phyloP scores from a whole-genome alignment of 164 flowering plant genomes.

The Protea cynaroides region DNA sequence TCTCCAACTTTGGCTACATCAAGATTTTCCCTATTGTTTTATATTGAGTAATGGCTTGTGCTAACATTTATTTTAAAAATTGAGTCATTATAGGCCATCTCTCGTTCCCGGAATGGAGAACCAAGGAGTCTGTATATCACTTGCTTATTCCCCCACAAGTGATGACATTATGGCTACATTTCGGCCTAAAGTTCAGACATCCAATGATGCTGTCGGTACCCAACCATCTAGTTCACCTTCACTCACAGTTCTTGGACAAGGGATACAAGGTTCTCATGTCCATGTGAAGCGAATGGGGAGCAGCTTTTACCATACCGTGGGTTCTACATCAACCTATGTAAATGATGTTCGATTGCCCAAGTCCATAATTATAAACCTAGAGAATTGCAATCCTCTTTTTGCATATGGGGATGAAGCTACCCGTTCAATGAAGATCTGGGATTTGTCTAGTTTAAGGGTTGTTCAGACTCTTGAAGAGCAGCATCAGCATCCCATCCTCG shows the following conservation, averaged over 20 bases:
- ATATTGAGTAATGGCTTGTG: too few relatives aligned
- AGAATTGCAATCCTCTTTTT: slow-evolving; percentile 34
- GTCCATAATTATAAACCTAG: slow-evolving; percentile 45
- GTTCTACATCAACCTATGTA: slow-evolving; percentile 38
- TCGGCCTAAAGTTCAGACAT: slow-evolving; percentile 61
- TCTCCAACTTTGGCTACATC: too few relatives aligned
- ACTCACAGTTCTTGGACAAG: slow-evolving; percentile 29
- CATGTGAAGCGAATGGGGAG: slow-evolving; percentile 30
- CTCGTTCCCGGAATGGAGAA: slow-evolving; percentile 54
- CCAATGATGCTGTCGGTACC: slow-evolving; percentile 25
- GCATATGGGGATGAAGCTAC: slow-evolving; percentile 60
- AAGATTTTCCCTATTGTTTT: too few relatives aligned
- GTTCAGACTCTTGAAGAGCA: slow-evolving; percentile 34
- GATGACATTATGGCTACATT: slow-evolving; percentile 70
- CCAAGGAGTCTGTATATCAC: slow-evolving; percentile 89
- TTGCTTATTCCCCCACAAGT: slow-evolving; percentile 49
- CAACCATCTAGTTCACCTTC: slow-evolving; percentile 39
- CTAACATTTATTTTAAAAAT: too few relatives aligned
- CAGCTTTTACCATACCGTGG: slow-evolving; percentile 31
- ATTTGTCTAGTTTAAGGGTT: slow-evolving; percentile 48
- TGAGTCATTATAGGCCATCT: slow-evolving; percentile 44
- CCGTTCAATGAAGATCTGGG: slow-evolving; percentile 42
- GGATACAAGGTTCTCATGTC: slow-evolving; percentile 54
- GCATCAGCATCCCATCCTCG: slow-evolving; percentile 43
- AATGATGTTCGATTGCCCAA: slow-evolving; percentile 54